Evolutionary conservation across 768 basidiomycete genomes (phyloP).

Genomic region (Kwoniella dendrophila): DNA sequence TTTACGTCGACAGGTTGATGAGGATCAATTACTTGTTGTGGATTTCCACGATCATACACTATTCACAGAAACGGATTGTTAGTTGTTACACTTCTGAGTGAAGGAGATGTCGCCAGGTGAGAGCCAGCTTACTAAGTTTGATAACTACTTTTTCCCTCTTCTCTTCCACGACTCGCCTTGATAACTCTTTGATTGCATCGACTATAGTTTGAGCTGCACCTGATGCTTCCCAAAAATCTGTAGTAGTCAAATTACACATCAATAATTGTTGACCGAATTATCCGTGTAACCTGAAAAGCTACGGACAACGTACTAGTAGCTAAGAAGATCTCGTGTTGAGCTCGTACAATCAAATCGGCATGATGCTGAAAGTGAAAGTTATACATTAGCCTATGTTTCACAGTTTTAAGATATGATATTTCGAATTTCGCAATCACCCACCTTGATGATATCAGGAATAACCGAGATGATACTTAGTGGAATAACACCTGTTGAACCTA

Average conservation of each 20-base stretch:
- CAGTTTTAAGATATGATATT: too few species aligned
- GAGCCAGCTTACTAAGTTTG: constrained; percentile 31
- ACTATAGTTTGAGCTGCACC: constrained; percentile 30
- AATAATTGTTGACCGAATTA: background rate
- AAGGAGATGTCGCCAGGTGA: background rate
- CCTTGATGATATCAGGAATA: constrained; percentile 45
- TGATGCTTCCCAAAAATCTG: constrained; percentile 44
- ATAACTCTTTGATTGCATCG: constrained; percentile 40
- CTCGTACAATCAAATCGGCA: constrained; percentile 40
- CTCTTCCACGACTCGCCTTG: constrained; percentile 29
- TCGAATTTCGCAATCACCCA: too few species aligned
- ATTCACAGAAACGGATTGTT: background rate
- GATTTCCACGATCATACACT: constrained; percentile 45
- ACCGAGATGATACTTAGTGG: constrained; percentile 40
- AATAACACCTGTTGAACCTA: constrained; percentile 32
- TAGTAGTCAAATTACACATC: background rate
- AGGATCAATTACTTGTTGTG: constrained; percentile 32
- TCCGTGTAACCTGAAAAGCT: background rate
- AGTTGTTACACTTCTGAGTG: background rate
- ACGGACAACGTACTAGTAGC: constrained; percentile 34
- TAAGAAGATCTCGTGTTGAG: constrained; percentile 38
- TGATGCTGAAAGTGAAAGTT: too few species aligned
- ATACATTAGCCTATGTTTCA: too few species aligned
- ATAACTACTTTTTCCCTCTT: constrained; percentile 33
- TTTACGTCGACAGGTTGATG: constrained; percentile 39